Percentiles rank a stretch among this genome's conserved stretches.
Conservation (phyloP, 768 basidiomycete species). For the Tubosaeta sp. region DNA sequence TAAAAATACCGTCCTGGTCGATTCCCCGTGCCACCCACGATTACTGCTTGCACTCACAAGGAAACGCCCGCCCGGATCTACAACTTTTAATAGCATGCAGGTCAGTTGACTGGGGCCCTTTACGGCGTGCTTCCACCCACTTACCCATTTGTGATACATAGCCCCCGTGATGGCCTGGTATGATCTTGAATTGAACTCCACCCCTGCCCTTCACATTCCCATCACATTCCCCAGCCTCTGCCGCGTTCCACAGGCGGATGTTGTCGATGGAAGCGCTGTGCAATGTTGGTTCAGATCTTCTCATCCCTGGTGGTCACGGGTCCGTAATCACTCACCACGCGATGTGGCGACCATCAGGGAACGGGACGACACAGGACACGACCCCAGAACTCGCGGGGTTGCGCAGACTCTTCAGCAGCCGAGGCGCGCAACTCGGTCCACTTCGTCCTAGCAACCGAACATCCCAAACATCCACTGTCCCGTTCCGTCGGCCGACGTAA, state of each 20-base stretch:
- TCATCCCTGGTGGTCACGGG: conserved; percentile 13
- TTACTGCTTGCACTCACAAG: conserved; percentile 91
- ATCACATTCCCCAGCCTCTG: conserved; percentile 69
- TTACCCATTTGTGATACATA: conserved; percentile 89
- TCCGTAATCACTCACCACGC: conserved; percentile 62
- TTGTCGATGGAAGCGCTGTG: conserved; percentile 92
- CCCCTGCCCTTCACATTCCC: conserved; percentile 56
- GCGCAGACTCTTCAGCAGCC: conserved; percentile 73
- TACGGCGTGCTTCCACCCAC: conserved; percentile 32
- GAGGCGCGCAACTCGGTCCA: conserved; percentile 62
- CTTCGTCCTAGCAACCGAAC: conserved; percentile 73
- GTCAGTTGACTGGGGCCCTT: conserved; percentile 21
- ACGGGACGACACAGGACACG: conserved; percentile 85
- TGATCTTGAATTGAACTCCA: conserved; percentile 87
- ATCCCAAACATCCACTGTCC: conserved; percentile 92
- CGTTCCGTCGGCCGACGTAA: conserved; percentile 87
- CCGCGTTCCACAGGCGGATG: conserved; percentile 89
- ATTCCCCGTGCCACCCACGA: conserved; percentile 91
- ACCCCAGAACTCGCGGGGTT: conserved; percentile 88
- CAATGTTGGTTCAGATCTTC: conserved; percentile 14
- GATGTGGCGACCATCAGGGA: conserved; percentile 89
- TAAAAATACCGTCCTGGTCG: conserved; percentile 84
- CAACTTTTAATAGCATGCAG: conserved; percentile 46
- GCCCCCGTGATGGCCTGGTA: conserved; percentile 94
- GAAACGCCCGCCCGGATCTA: conserved; percentile 81